Evolutionary conservation across 352 stramenopile species (phyloP).

Genomic region (Pythium brachiatum): DNA sequence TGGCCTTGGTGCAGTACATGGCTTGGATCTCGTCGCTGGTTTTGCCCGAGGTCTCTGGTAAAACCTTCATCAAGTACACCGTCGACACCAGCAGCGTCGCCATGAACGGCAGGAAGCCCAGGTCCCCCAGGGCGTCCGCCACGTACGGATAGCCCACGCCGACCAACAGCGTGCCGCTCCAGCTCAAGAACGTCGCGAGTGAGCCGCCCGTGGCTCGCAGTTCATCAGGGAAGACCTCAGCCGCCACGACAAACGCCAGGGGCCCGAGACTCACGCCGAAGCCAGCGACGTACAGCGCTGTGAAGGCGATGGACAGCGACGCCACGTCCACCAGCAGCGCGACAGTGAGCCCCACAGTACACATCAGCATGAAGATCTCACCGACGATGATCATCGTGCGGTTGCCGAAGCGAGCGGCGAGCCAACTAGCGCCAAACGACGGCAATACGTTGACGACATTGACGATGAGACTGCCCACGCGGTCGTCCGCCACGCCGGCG

Average conservation of each 20-base stretch:
- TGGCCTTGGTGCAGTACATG: constrained; percentile 26
- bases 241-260: constrained; percentile 47
- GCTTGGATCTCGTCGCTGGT: constrained; percentile 59
- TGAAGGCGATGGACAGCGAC: constrained; percentile 49
- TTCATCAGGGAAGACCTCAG: constrained; percentile 58
- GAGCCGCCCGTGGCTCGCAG: constrained; percentile 43
- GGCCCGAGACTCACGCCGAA: constrained; percentile 53
- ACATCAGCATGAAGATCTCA: constrained; percentile 46
- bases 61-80: constrained; percentile 38
- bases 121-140: constrained; percentile 35
- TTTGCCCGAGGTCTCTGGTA: constrained; percentile 62
- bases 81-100: constrained; percentile 38
- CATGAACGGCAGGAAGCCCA: constrained; percentile 54
- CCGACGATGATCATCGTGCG: constrained; percentile 45
- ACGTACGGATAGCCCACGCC: constrained; percentile 61
- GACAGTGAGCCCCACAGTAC: constrained; percentile 44
- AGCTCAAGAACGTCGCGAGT: constrained; percentile 52
- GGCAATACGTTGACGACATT: constrained; percentile 57
- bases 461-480: constrained; percentile 53
- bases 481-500: constrained; percentile 50
- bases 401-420: constrained; percentile 46
- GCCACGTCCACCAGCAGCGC: constrained; percentile 27
- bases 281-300: constrained; percentile 38
- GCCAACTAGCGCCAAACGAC: constrained; percentile 35
- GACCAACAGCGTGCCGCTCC: constrained; percentile 51